phyloP scores from a whole-genome alignment of 1,284 basidiomycete species.

The Cutaneotrichosporon sp. region DNA sequence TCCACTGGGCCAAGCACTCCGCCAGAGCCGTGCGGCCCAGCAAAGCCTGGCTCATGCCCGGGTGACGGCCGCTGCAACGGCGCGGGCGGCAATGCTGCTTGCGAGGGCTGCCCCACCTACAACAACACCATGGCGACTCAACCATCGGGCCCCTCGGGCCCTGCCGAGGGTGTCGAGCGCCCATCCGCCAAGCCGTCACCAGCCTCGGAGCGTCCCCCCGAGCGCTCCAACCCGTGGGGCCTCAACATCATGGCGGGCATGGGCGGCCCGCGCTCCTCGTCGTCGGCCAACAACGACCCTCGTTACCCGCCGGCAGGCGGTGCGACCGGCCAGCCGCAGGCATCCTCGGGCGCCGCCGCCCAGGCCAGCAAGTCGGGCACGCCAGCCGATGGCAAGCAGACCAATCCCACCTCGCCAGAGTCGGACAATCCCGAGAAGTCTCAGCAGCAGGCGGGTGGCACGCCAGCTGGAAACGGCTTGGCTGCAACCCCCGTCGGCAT shows the following conservation, averaged over 20 bases:
- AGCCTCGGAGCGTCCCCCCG: slow-evolving; percentile 10
- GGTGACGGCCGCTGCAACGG: slow-evolving; percentile 95
- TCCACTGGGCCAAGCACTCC: slow-evolving; percentile 35
- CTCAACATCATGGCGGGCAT: slow-evolving; percentile 18
- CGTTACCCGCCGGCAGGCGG: background rate
- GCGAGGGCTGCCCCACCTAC: slow-evolving; percentile 89
- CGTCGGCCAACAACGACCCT: slow-evolving; percentile 5
- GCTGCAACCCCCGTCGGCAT: slow-evolving; percentile 68
- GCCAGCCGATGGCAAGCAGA: slow-evolving; percentile 3
- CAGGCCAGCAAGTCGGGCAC: background rate
- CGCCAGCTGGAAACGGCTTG: slow-evolving; percentile 37
- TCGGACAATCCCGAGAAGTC: slow-evolving; percentile 22
- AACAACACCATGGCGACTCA: slow-evolving; percentile 65
- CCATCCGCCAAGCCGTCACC: slow-evolving; percentile 22
- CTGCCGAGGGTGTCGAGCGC: slow-evolving; percentile 49
- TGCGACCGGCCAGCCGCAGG: background rate
- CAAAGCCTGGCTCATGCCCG: slow-evolving; percentile 73
- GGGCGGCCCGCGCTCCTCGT: background rate
- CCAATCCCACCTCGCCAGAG: slow-evolving; percentile 20
- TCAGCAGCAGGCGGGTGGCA: slow-evolving; percentile 5
- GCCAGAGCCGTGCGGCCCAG: slow-evolving; percentile 31
- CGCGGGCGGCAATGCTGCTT: slow-evolving; percentile 84
- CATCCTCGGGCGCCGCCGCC: background rate
- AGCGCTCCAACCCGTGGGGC: slow-evolving; percentile 27
- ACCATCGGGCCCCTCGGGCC: slow-evolving; percentile 12